Evolutionary conservation across 192 early-diverging fungal genomes (phyloP), one percentile per base, ranked within the genome.

Genomic region (Coemansia aciculifera): DNA sequence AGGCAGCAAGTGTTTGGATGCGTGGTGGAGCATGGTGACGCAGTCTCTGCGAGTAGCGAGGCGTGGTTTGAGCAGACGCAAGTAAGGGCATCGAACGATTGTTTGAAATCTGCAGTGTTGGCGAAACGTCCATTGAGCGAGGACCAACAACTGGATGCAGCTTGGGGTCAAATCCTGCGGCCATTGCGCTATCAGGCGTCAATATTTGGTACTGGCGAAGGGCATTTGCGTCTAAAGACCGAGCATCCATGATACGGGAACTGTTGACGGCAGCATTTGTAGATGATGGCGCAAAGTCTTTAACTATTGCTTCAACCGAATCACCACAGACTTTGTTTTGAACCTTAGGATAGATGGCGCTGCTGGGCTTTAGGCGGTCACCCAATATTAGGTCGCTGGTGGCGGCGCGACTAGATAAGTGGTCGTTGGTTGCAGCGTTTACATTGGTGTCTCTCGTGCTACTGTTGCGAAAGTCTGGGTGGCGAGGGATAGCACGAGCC

Each of bases 121-220:
- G 65, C 12, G 62, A 71, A 12, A 75, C 67, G 12, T 75, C 69
- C 78, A 81, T 75, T 24, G 74, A 59, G 27, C 36, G 62, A 6
- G 79, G 79, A 6, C 70, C 64, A 12, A 73, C 70, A 4, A 76
- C 74, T 0, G 73, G 79, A 17, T 76, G 71, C 38, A 81, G 65
- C 68, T 75, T 76, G 24, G 79, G 56, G 13, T 75, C 67, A 40
- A 65, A 70, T 23, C 36, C 10, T 11, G 49, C 19, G 3, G 66
- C 34, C 7, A 43, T 36, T 6, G 72, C 69, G 6, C 10, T 51
- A 9, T 51, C 23, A 23, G 49, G 49, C 21, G 49, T 24, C 49
- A 51, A 23, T 9, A 8, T 11, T 24, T 51, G 7, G 24, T 13
- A 64, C 24, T 48, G 63, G 15, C 8, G 46, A 29, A 8, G 13